Evolutionary conservation across 1,139 yeast species (phyloP).

Genomic region (Yamadazyma conglobata): DNA sequence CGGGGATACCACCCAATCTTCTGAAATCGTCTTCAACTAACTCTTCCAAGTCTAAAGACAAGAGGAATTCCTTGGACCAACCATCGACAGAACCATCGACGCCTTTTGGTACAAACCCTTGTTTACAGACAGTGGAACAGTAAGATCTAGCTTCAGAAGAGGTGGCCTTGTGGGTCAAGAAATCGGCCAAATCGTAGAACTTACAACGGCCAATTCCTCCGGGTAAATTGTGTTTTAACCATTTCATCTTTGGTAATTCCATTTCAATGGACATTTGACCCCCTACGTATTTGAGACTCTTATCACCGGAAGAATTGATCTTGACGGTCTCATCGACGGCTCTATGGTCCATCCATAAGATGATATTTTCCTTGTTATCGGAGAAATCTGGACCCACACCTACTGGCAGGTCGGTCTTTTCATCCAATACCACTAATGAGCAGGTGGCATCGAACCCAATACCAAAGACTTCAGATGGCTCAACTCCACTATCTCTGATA

Average conservation of each 20-base stretch:
- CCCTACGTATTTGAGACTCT: conserved; percentile 85
- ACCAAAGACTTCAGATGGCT: conserved; percentile 66
- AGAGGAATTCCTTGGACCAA: conserved; percentile 81
- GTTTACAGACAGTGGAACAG: conserved; percentile 92
- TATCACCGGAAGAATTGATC: conserved; percentile 78
- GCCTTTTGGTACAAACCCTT: conserved; percentile 90
- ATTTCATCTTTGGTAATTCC: conserved; percentile 95
- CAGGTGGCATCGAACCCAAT: conserved; percentile 98
- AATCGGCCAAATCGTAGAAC: conserved; percentile 91
- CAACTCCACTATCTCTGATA: conserved; percentile 69
- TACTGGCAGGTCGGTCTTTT: conserved; percentile 63
- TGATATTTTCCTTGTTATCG: conserved; percentile 72
- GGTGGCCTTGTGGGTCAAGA: conserved; percentile 85
- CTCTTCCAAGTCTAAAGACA: conserved; percentile 67
- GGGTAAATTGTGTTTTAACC: conserved; percentile 89
- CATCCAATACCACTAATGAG: conserved; percentile 78
- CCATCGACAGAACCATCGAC: conserved; percentile 83
- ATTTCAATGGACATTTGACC: conserved; percentile 97
- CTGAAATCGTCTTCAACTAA: conserved; percentile 72
- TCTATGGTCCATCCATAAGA: conserved; percentile 98
- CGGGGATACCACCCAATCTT: conserved; percentile 80
- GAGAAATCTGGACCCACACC: conserved; percentile 91
- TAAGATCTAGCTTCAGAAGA: conserved; percentile 81
- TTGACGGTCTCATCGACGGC: conserved; percentile 81
- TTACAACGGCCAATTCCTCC: conserved; percentile 62